A percentile compares a stretch with the other conserved stretches of the same genome.
Evolutionary conservation across 1,284 basidiomycete genomes (phyloP).

Genomic region (Takashimella koratensis): DNA sequence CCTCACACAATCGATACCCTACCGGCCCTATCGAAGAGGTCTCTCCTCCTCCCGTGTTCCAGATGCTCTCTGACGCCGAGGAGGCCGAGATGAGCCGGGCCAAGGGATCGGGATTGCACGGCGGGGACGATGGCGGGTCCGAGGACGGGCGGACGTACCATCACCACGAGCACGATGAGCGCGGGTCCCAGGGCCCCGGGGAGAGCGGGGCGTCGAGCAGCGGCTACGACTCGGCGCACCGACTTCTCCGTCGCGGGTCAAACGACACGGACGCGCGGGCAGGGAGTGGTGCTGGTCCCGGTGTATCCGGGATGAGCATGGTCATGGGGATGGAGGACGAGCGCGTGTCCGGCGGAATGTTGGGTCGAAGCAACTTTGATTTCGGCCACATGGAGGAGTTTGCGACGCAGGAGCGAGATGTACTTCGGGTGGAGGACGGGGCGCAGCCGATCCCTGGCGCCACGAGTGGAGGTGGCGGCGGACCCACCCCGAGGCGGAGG

Average conservation of each 20-base stretch:
- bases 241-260: slow-evolving; percentile 14
- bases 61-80: slow-evolving; percentile 47
- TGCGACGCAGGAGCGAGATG: slow-evolving; percentile 64
- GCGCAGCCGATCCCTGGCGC: neutral
- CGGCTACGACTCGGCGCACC: slow-evolving; percentile 24
- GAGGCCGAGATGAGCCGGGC: slow-evolving; percentile 48
- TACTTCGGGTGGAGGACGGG: slow-evolving; percentile 51
- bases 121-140: neutral
- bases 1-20: slow-evolving; percentile 27
- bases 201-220: slow-evolving; percentile 14
- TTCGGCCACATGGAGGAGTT: slow-evolving; percentile 77
- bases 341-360: slow-evolving; percentile 20
- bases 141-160: slow-evolving; percentile 1
- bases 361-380: slow-evolving; percentile 57
- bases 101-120: neutral
- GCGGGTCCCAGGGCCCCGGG: slow-evolving; percentile 5
- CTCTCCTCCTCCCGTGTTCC: slow-evolving; percentile 26
- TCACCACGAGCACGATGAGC: slow-evolving; percentile 14
- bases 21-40: slow-evolving; percentile 44
- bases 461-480: too few relatives aligned
- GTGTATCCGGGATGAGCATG: slow-evolving; percentile 9
- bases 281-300: slow-evolving; percentile 4
- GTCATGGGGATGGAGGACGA: slow-evolving; percentile 6
- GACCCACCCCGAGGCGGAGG: neutral
- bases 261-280: slow-evolving; percentile 14